Percentiles rank a stretch among this genome's conserved stretches.
Evolutionary conservation across 306 rosid species (phyloP).

Genomic region (Quercus rubra): DNA sequence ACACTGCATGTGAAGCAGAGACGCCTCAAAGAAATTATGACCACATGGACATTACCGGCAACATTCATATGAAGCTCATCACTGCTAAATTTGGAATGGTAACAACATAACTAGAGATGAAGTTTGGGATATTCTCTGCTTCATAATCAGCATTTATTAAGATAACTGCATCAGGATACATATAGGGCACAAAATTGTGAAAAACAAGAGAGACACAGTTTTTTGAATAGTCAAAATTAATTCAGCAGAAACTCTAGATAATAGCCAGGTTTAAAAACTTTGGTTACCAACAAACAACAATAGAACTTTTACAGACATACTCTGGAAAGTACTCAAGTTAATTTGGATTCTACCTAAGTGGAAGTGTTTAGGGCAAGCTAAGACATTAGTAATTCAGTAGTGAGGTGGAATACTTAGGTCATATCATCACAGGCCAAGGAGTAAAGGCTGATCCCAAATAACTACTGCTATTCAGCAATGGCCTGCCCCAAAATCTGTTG

Average conservation of each 20-base stretch:
- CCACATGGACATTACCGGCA: constrained; percentile 42
- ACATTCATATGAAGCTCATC: constrained; percentile 50
- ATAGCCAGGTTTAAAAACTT: background rate
- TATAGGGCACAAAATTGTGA: no score
- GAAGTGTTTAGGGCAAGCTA: background rate
- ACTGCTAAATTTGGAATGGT: constrained; percentile 81
- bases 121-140: constrained; percentile 45
- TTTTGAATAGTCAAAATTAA: constrained; percentile 3
- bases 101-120: constrained; percentile 57
- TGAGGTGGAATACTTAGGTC: no score
- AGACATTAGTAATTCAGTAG: background rate
- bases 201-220: background rate
- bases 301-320: background rate
- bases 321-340: background rate
- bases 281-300: background rate
- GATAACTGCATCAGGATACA: background rate
- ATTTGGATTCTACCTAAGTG: background rate
- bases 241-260: background rate
- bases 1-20: constrained; percentile 38
- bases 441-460: no score
- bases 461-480: no score
- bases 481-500: no score
- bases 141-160: constrained; percentile 59
- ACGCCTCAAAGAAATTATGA: constrained; percentile 25
- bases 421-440: no score